phyloP scores from a whole-genome alignment of 768 basidiomycete genomes.

The Neoboletus magnificus region DNA sequence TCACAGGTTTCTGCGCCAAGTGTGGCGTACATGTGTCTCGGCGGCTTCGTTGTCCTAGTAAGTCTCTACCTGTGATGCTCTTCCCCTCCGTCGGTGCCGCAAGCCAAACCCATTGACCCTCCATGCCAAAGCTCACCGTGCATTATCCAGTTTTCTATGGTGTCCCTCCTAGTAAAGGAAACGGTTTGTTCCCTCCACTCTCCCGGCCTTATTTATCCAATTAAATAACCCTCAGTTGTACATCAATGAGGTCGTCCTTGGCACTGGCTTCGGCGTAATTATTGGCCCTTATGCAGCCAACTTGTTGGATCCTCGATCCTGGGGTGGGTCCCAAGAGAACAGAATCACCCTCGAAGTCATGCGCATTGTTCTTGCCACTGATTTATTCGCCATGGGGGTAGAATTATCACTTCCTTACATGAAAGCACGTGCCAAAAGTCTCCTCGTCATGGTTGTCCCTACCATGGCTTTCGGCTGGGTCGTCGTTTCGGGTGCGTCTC shows the following conservation, averaged over 20 bases:
- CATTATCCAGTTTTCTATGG: constrained; percentile 67
- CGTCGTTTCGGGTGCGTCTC: constrained; percentile 57
- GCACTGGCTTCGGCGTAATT: constrained; percentile 59
- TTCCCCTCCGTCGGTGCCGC: background rate
- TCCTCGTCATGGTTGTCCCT: constrained; percentile 69
- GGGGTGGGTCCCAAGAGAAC: constrained; percentile 54
- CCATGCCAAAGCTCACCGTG: background rate
- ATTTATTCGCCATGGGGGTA: constrained; percentile 93
- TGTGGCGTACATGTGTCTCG: constrained; percentile 61
- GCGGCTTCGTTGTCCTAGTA: constrained; percentile 52
- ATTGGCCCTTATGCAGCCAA: constrained; percentile 72
- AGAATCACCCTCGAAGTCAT: constrained; percentile 85
- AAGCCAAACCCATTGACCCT: background rate
- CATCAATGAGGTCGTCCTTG: constrained; percentile 92
- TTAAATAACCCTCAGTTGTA: constrained; percentile 50
- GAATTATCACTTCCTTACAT: constrained; percentile 89
- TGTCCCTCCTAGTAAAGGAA: constrained; percentile 81
- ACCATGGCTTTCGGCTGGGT: constrained; percentile 88
- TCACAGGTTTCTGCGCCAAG: constrained; percentile 49
- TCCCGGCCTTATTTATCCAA: background rate
- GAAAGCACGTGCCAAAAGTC: constrained; percentile 68
- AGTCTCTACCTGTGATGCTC: constrained; percentile 4
- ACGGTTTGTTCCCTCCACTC: constrained; percentile 41
- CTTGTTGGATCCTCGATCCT: constrained; percentile 73
- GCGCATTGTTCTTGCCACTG: constrained; percentile 84